These are phyloP conservation scores for Lasiodiplodia citricola DNA, from an alignment of 2,329 filamentous ascomycete species.

Conservation along the genomic window DNA sequence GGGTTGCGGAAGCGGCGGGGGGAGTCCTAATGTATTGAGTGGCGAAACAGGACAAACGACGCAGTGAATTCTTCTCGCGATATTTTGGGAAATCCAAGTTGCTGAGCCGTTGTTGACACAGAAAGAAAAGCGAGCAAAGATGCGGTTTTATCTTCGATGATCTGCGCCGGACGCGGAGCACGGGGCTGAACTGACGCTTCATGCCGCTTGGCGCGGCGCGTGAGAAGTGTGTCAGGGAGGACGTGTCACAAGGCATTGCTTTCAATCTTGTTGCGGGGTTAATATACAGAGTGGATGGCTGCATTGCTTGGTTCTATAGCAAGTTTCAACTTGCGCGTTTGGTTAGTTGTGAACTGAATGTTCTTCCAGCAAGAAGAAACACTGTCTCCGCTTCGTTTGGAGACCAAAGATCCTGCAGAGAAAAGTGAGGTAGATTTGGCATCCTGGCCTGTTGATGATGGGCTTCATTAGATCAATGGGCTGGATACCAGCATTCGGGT, in stretches of 20 bases:
- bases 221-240: neutral
- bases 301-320: neutral
- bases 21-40: too few relatives aligned
- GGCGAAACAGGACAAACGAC: too few relatives aligned
- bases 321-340: neutral
- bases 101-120: too few relatives aligned
- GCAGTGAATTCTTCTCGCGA: too few relatives aligned
- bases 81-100: too few relatives aligned
- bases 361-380: too few relatives aligned
- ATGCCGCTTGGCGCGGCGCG: neutral
- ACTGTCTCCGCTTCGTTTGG: neutral
- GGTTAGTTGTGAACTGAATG: neutral
- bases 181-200: neutral
- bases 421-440: neutral
- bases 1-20: too few relatives aligned
- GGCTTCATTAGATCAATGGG: neutral
- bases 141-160: too few relatives aligned
- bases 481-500: neutral
- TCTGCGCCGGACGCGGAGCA: too few relatives aligned
- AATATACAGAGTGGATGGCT: neutral
- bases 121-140: too few relatives aligned
- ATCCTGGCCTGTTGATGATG: neutral
- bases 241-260: neutral
- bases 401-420: neutral
- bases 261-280: too few relatives aligned